Evolutionary conservation across 768 basidiomycete genomes (phyloP).

Genomic region (Naganishia vaughanmartiniae): DNA sequence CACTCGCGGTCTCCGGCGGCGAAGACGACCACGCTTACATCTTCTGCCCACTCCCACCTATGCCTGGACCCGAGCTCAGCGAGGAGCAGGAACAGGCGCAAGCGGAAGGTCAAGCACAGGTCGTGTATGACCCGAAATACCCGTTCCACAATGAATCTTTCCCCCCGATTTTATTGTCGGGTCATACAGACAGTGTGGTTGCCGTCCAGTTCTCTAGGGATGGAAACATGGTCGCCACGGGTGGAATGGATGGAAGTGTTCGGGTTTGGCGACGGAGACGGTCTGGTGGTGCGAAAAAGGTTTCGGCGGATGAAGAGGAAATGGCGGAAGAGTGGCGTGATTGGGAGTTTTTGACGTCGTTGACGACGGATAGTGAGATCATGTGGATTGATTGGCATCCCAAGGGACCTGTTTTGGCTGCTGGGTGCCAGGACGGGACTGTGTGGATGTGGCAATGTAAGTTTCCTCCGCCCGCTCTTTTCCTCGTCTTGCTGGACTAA

Average conservation of each 20-base stretch:
- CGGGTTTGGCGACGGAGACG: constrained; percentile 80
- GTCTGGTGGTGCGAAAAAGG: constrained; percentile 33
- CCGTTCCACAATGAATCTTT: constrained; percentile 42
- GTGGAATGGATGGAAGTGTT: constrained; percentile 96
- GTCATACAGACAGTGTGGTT: constrained; percentile 89
- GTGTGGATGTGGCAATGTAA: constrained; percentile 96
- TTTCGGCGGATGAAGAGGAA: constrained; percentile 56
- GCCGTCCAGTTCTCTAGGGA: constrained; percentile 75
- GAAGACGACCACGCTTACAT: constrained; percentile 94
- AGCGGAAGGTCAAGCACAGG: too few species aligned
- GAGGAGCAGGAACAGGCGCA: constrained; percentile 4
- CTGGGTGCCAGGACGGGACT: constrained; percentile 87
- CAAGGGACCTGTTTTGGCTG: constrained; percentile 79
- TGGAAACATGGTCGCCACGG: constrained; percentile 89
- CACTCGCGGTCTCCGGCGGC: constrained; percentile 84
- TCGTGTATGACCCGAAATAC: constrained; percentile 6
- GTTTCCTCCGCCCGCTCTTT: constrained; percentile 44
- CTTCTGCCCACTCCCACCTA: constrained; percentile 54
- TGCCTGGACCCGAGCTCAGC: constrained; percentile 16
- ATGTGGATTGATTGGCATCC: constrained; percentile 98
- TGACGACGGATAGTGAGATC: constrained; percentile 93
- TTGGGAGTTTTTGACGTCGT: constrained; percentile 92
- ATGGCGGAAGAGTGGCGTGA: constrained; percentile 60
- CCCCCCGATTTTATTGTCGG: constrained; percentile 64
- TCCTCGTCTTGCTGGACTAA: not conserved